Base-by-base conservation (phyloP, 176 grass and related monocot genomes). In the Musa schizocarpa region DNA sequence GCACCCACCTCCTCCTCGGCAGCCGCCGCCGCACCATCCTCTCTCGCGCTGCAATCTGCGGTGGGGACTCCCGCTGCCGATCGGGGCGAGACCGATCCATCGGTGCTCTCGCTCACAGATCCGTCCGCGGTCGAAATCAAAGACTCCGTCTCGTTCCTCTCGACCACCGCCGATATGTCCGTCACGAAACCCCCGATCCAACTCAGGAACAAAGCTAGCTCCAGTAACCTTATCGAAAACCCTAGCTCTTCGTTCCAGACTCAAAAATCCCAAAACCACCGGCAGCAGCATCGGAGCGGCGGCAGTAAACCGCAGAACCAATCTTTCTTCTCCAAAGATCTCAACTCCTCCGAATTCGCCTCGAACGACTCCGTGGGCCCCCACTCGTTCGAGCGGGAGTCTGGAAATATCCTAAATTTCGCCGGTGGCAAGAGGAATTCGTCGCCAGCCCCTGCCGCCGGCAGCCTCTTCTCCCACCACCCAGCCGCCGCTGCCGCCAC, bases 71-170 rank as follows among this genome's bases (percentile, higher is more conserved):
- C 78, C 0, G 58, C 66, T 25, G 62, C 77, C 2, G 65, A 79
- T 26, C 87, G 87, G 25, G 82, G 69, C 6, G 94, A 98, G 67
- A 84, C 83, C 22, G 93, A 96, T 78, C 93, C 93, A 16, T 96
- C 93, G n/a, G 64, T 90, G 71, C 85, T 98, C n/a, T 98, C 90
- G 94, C 90, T 98, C 49, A 81, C 94, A 52, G 94, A 93, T 80
- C 52, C 85, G 23, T 83, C 94, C 3, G 71, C 78, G n/a, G 56
- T 80, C 13, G 90, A 91, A 51, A 85, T 91, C 14, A 98, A 93
- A 83, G 94, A 98, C 8, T 81, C 84, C 58, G 49, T 90, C 53
- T 82, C 81, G 10, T 77, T 78, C 11, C 20, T 22, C 2, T 64
- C 61, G 12, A 54, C 22, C 43, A 50, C 84, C 9, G 89, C 86